A percentile compares a stretch with the other conserved stretches of the same genome.
Conservation (phyloP, 2,329 filamentous ascomycete genomes). For the Myriosclerotinia duriaeana region DNA sequence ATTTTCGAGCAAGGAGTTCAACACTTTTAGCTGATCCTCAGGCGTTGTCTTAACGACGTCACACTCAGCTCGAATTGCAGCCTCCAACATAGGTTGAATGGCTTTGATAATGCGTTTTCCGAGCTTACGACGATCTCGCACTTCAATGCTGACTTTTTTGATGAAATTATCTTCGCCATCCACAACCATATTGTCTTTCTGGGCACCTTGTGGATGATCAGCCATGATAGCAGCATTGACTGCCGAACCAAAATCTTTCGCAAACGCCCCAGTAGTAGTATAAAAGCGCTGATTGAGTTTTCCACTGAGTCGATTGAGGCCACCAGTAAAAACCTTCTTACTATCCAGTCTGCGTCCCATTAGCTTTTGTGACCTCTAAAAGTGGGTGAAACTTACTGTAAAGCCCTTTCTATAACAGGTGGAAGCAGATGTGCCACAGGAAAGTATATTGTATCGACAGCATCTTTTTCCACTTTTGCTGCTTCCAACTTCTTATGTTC, state of each 20-base stretch:
- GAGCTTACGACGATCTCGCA: constrained; percentile 78
- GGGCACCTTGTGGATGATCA: constrained; percentile 24
- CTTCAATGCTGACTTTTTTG: constrained; percentile 55
- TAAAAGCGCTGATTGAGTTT: constrained; percentile 57
- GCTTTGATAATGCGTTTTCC: constrained; percentile 86
- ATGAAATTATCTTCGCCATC: constrained; percentile 39
- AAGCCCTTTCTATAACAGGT: constrained; percentile 76
- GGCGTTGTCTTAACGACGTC: constrained; percentile 70
- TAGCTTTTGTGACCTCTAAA: constrained; percentile 41
- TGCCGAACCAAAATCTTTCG: constrained; percentile 55
- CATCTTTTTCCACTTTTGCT: constrained; percentile 70
- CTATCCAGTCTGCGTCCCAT: constrained; percentile 57
- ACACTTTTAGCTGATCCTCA: constrained; percentile 68
- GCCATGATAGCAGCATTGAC: constrained; percentile 52
- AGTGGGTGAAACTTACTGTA: constrained; percentile 61
- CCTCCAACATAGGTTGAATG: constrained; percentile 74
- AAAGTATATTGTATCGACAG: constrained; percentile 90
- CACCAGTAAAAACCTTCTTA: constrained; percentile 57
- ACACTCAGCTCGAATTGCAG: constrained; percentile 76
- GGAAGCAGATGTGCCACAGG: constrained; percentile 75
- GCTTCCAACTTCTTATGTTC: constrained; percentile 77
- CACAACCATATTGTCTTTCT: constrained; percentile 25
- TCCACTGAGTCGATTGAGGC: constrained; percentile 51
- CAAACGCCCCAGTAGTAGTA: constrained; percentile 57
- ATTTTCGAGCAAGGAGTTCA: constrained; percentile 71